Base-by-base conservation (phyloP, 2,329 filamentous ascomycete species). In the Cladophialophora immunda region DNA sequence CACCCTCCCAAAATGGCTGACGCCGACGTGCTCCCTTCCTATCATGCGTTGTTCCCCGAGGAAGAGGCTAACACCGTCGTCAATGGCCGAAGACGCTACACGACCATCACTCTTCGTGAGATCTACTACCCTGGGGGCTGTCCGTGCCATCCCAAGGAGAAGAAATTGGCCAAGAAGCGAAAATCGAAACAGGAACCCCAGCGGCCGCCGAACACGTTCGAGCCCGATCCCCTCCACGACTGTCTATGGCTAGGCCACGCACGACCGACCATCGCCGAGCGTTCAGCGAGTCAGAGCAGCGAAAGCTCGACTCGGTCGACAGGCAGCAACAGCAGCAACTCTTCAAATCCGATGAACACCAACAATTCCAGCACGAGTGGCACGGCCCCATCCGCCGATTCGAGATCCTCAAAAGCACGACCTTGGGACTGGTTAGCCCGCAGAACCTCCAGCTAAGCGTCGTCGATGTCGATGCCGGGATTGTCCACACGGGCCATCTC, bases 81-180 rank as follows among this genome's bases (percentile, higher is more conserved):
- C 50, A 63, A 65, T 60, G 58, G 61, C 54, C 65, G 68, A 62
- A 70, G 68, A 64, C 70, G 71, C 9, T 70, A 66, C 58, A 73
- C 71, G n/a, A 73, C 71, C 29, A 73, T 73, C 36, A 73, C 71
- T 13, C 64, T 70, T 6, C 68, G 70, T 30, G 71, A 73, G 58
- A 69, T 73, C 58, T 64, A 65, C 53, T 73, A 70, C 63, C 70
- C 68, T 11, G 50, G 58, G 15, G 71, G 70, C 38, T 73, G 71
- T 55, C 71, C 71, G 9, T 73, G 71, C 54, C 71, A 73, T 58
- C 68, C 70, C 15, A 61, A 50, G 54, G 59, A 66, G 54, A 55
- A 58, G 34, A 63, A 63, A 19, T 34, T 58, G 4, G 32, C 47
- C 30, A 70, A 70, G 47, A 68, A 68, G 57, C 8, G 61, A 53